These are phyloP conservation scores for Terana coerulea DNA, from an alignment of 768 basidiomycete genomes.

Conservation along the genomic window DNA sequence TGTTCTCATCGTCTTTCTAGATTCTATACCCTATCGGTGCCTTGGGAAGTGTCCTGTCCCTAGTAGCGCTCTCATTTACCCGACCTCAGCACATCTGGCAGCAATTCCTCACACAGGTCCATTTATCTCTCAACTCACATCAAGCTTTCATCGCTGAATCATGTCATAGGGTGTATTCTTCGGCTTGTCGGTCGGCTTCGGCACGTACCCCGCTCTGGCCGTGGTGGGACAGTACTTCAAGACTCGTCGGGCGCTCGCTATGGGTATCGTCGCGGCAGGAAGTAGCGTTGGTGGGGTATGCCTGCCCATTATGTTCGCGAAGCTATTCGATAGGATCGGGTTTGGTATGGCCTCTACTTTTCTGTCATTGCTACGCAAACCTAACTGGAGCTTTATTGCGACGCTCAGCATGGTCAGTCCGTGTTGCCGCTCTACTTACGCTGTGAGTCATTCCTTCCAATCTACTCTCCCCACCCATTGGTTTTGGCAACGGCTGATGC, in stretches of 20 bases:
- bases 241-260: constrained; percentile 41
- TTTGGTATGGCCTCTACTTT: constrained; percentile 2
- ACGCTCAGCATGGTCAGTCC: constrained; percentile 6
- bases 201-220: constrained; percentile 43
- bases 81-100: constrained; percentile 10
- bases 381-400: not conserved
- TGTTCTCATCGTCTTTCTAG: not conserved
- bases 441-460: constrained; percentile 9
- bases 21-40: constrained; percentile 5
- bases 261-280: constrained; percentile 48
- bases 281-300: constrained; percentile 21
- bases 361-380: not conserved
- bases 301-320: constrained; percentile 25
- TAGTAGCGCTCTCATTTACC: constrained; percentile 8
- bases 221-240: constrained; percentile 15
- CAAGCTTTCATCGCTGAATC: not conserved
- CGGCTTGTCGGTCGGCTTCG: constrained; percentile 52
- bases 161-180: constrained; percentile 31
- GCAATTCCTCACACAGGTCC: constrained; percentile 10
- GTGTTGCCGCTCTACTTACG: constrained; percentile 10
- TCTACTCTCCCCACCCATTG: not conserved
- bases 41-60: constrained; percentile 6
- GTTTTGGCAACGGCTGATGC: constrained; percentile 9
- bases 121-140: not conserved
- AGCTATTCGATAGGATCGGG: constrained; percentile 13